Base-by-base conservation (phyloP, 768 basidiomycete species). In the Kwoniella dejecticola region DNA sequence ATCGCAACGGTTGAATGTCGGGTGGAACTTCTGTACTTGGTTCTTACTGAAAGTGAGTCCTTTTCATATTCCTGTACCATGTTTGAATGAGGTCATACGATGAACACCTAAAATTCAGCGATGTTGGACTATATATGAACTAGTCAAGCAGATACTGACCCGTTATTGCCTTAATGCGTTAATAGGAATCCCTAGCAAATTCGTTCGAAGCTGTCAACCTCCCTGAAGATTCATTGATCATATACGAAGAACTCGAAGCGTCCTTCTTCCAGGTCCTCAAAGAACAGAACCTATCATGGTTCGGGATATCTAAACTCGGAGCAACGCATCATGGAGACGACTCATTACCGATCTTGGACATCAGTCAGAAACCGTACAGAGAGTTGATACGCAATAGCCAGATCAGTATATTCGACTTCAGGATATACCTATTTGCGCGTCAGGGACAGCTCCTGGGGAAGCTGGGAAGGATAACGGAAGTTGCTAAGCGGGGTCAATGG, bases 21-120 rank as follows among this genome's bases (percentile, higher is more conserved):
- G 96, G 8, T 99, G 96, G 96, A 96, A 96, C 74, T 99, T 96
- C 75, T 94, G 93, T 77, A 93, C 89, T 0, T 98, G 94, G 81
- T 97, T 97, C 79, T 86, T 93, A 52, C 82, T 94, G 36, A 99
- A 98, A 86, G 95, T 91, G 56, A 58, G 82, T 52, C 24, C 15
- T 2, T 3, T 26, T 27, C 15, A 21, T 17, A 7, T n/a, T 8
- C 19, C 19, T 13, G 5, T 11, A 36, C 7, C 7, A 36, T 36
- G 33, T 36, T 15, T 15, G 15, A 36, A n/a, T n/a, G 33, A 36
- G 15, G 15, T 7, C 7, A 36, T 7, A 36, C 33, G 33, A 36
- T 36, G 7, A 36, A 36, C n/a, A n/a, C n/a, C n/a, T n/a, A n/a
- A n/a, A n/a, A n/a, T n/a, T n/a, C n/a, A n/a, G n/a, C n/a, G n/a